phyloP scores from a whole-genome alignment of 2,329 filamentous ascomycete genomes.

The Phoma sp. region DNA sequence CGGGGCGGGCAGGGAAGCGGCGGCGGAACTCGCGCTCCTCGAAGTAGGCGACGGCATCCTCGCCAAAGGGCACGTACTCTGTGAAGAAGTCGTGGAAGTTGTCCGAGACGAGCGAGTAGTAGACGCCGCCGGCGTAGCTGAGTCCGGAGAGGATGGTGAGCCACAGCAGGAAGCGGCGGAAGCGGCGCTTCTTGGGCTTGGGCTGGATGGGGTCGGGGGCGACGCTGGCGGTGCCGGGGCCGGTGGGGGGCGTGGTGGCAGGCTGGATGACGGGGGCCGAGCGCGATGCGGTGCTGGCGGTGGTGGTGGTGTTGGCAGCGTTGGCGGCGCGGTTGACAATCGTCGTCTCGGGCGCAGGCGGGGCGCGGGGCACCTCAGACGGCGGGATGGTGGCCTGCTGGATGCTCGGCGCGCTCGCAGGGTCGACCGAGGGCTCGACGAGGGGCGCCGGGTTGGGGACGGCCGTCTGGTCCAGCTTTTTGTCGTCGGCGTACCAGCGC shows the following conservation, averaged over 20 bases:
- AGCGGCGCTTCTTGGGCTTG: slow-evolving; percentile 67
- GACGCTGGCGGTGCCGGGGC: slow-evolving; percentile 51
- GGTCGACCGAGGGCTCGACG: slow-evolving; percentile 49
- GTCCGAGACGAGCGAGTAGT: slow-evolving; percentile 91
- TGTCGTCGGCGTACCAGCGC: slow-evolving; percentile 60
- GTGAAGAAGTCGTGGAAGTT: slow-evolving; percentile 99
- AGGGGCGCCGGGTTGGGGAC: slow-evolving; percentile 44
- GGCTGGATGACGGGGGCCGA: slow-evolving; percentile 41
- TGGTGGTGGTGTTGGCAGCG: neutral
- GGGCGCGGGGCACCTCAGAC: slow-evolving; percentile 56
- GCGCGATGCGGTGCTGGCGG: slow-evolving; percentile 35
- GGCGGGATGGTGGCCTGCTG: slow-evolving; percentile 54
- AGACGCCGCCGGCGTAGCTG: slow-evolving; percentile 86
- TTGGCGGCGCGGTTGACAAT: slow-evolving; percentile 22
- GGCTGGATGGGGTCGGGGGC: slow-evolving; percentile 54
- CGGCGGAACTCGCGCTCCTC: slow-evolving; percentile 94
- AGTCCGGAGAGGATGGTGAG: slow-evolving; percentile 77
- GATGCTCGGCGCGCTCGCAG: slow-evolving; percentile 40
- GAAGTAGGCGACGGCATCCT: slow-evolving; percentile 92
- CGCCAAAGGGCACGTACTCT: slow-evolving; percentile 92
- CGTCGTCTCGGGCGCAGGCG: slow-evolving; percentile 51
- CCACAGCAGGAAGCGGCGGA: slow-evolving; percentile 78
- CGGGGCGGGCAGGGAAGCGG: slow-evolving; percentile 68
- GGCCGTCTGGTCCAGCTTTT: slow-evolving; percentile 49
- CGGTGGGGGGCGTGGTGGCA: slow-evolving; percentile 49